Evolutionary conservation across 2,329 filamentous ascomycete species (phyloP).

Genomic region (Fusarium avenaceum): DNA sequence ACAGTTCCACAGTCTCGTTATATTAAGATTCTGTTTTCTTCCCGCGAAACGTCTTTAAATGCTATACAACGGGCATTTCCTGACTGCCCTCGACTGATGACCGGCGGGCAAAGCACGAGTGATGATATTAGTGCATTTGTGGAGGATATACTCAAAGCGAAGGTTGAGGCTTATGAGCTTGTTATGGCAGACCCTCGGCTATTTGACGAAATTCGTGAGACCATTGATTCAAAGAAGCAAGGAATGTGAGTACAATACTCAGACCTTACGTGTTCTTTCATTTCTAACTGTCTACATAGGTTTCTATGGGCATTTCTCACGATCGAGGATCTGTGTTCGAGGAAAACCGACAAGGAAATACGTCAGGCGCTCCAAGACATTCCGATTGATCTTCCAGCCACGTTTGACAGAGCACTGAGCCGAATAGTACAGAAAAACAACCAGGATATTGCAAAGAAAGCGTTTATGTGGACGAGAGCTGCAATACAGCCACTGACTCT

Average conservation of each 20-base stretch:
- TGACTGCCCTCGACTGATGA: fast-evolving
- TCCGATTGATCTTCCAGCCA: constrained; percentile 16
- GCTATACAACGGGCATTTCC: not conserved
- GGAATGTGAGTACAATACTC: not conserved
- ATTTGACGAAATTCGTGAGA: not conserved
- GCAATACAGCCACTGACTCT: constrained; percentile 8
- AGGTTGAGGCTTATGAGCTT: fast-evolving
- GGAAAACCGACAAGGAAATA: constrained; percentile 21
- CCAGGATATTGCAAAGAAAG: not conserved
- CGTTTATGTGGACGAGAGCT: constrained; percentile 8
- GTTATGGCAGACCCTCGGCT: fast-evolving
- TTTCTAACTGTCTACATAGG: constrained; percentile 1
- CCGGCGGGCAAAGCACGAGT: not conserved
- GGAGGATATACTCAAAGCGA: not conserved
- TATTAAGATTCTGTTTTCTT: not conserved
- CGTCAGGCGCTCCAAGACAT: constrained; percentile 8
- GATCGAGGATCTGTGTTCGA: constrained; percentile 29
- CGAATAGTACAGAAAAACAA: constrained; percentile 6
- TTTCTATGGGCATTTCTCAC: constrained; percentile 33
- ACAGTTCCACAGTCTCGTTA: fast-evolving
- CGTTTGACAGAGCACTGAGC: constrained; percentile 18
- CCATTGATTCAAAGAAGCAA: not conserved
- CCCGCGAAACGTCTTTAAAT: not conserved
- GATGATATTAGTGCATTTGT: not conserved
- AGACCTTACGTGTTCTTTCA: no score